Evolutionary conservation across 805 yeast species (phyloP), one percentile per base, ranked within the genome.

Genomic region (Starmerella vitae): DNA sequence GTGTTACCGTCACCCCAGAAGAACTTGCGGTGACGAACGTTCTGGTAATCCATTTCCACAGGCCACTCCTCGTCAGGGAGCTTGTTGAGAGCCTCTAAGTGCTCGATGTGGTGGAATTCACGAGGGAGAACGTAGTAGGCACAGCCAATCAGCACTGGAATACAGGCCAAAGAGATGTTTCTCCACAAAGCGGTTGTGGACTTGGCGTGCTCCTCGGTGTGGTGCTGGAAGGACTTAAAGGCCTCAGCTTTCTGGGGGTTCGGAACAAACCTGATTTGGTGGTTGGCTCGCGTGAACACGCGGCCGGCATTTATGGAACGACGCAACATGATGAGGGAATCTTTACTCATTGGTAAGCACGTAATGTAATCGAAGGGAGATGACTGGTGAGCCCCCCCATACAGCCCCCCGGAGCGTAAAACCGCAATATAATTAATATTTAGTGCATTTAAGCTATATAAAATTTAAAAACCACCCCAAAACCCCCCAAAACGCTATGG

Each of bases 1-100:
- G 82, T 77, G 71, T 86, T 94, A 61, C 98, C 97, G 60, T 91
- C 88, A 60, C 98, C 98, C 97, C 97, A 91, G 78, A 85, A 88
- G 74, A 74, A 88, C 45, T 80, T 77, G 63, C 75, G 78, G 59
- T 62, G 60, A 75, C 97, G 83, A 54, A 85, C 63, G 72, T 91
- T 91, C 71, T 79, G 86, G 75, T 74, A 91, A 55, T 77, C 86
- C 69, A 82, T 82, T 65, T 80, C 91, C 46, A 62, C 66, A 57
- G 96, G 96, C 85, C 94, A 82, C 60, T 86, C 93, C 53, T 78
- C 88, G 61, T 86, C 96, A 25, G 84, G 62, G 42, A 83, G 66
- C 54, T 68, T 67, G 37, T 63, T 59, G 29, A 50, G 46, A 56
- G 76, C 78, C 51, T 61, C 66, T 55, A 74, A 66, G 72, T 91